Base-by-base conservation (phyloP, 2,329 filamentous ascomycete species). In the Ophiostoma tasmaniense region DNA sequence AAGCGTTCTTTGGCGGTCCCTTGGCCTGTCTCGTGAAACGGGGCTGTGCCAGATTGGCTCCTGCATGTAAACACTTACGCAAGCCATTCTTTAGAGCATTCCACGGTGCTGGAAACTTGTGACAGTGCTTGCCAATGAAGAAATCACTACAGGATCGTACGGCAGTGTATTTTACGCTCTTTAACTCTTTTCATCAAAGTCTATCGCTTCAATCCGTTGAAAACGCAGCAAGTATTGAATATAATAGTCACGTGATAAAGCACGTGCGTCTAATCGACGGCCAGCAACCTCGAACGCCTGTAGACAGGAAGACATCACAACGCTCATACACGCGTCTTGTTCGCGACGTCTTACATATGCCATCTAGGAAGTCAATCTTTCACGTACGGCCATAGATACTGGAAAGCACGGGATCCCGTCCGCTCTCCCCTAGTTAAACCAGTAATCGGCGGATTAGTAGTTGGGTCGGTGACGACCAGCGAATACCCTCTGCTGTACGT, bases 1-100 rank as follows among this genome's bases (percentile, higher is more conserved):
- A 6, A 8, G 33, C 3, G 45, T 52, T 52, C 45, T 52, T 22
- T 55, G n/a, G 37, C 1, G 37, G 50, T 55, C 25, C 22, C 50
- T 55, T 55, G n/a, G 50, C 25, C n/a, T 7, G n/a, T 55, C 25
- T 55, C 22, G 25, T 61, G 55, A 61, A 61, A 61, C 55, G 55
- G 55, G 55, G 55, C 55, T 30, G 55, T 61, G 55, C 55, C 25
- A 59, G 55, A 7, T 17, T 13, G 11, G 13, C 25, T 61, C 55
- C 25, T n/a, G 25, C 22, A 20, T 59, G 55, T n/a, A 30, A 6
- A 13, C 50, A 55, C 25, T 30, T 28, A 61, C 55, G 55, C 55
- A 61, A 61, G 50, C n/a, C 25, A 5, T 33, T 5, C 11, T 28
- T 22, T 1, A 30, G 13, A 30, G 25, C 55, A 61, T 20, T 61